Evolutionary conservation across 495 filamentous ascomycete species (phyloP), one percentile per base, ranked within the genome.

Genomic region (Astrothelium macrocarpum): DNA sequence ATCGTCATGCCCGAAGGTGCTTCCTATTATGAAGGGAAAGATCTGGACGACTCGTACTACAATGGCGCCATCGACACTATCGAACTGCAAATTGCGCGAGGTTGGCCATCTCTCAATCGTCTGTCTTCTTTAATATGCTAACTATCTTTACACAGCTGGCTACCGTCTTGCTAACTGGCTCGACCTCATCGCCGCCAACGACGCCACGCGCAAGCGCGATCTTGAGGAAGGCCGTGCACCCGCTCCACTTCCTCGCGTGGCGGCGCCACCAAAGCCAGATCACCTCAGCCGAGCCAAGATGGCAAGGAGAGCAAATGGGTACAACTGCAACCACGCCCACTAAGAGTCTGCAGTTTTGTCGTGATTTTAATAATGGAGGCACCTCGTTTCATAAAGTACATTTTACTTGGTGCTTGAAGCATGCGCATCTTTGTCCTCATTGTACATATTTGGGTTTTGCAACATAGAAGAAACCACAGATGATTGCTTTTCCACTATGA

Each of bases 21-120:
- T 2, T 69, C 75, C 2, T 80, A 76, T 10, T 80, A 88, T 31
- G 67, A 69, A 1, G 81, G 79, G 5, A 72, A 82, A 67, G 87
- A 90, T 68, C 71, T 90, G 26, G 78, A 78, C 59, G 79, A 79
- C 0, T 74, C 76, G 7, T 92, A 92, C 73, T 87, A 85, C 69
- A 76, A 86, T 53, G 77, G 76, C 20, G 82, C 85, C 16, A 75
- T 81, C 20, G 81, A 80, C 23, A 80, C 87, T 53, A 78, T 94
- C 45, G 84, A 93, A 76, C 65, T 84, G 66, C 84, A 89, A 73
- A 81, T 96, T 68, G 89, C 88, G 1, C 87, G 84, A 36, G 59
- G 59, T 60, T 34, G 9, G 59, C 36, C 10, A 18, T 36, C 2
- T 16, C 29, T 29, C 1, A 9, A n/a, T n/a, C 10, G n/a, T 43